A percentile compares a stretch with the other conserved stretches of the same genome.
phyloP scores from a whole-genome alignment of 2,329 filamentous ascomycete species.

The Colletotrichum sidae region DNA sequence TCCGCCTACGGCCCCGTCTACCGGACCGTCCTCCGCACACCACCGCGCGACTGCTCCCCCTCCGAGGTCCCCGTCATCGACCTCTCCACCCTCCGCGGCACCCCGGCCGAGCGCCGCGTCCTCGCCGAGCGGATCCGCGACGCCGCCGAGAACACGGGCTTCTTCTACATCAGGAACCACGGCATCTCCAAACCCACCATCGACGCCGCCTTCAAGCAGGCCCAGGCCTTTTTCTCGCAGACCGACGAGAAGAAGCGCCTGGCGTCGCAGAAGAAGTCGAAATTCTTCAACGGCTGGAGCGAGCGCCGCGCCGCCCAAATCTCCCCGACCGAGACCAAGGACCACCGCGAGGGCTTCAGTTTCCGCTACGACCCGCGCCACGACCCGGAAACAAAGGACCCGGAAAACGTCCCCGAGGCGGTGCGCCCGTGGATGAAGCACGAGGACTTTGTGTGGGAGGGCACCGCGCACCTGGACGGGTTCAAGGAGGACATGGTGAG shows the following conservation, averaged over 20 bases:
- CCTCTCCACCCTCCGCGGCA: constrained; percentile 50
- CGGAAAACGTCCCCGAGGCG: constrained; percentile 28
- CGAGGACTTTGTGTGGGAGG: constrained; percentile 40
- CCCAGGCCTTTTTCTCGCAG: constrained; percentile 46
- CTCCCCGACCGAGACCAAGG: constrained; percentile 46
- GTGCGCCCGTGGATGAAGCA: constrained; percentile 38
- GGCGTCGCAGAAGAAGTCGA: constrained; percentile 42
- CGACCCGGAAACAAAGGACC: constrained; percentile 54
- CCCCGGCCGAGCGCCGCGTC: constrained; percentile 47
- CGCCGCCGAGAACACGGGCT: constrained; percentile 56
- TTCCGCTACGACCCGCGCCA: constrained; percentile 54
- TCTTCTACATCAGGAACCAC: constrained; percentile 61
- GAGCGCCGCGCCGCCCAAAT: constrained; percentile 41
- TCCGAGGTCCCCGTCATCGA: constrained; percentile 61
- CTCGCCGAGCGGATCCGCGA: constrained; percentile 52
- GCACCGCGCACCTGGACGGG: constrained; percentile 34
- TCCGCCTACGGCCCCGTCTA: constrained; percentile 57
- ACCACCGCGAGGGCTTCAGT: constrained; percentile 44
- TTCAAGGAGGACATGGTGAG: constrained; percentile 36
- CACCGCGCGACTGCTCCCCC: constrained; percentile 52
- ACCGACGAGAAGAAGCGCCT: constrained; percentile 44
- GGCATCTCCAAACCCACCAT: constrained; percentile 50
- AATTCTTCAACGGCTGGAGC: constrained; percentile 52
- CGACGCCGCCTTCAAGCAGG: constrained; percentile 38
- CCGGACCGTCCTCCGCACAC: constrained; percentile 54